phyloP scores from a whole-genome alignment of 495 filamentous ascomycete genomes.

The Tetracladium marchalianum region DNA sequence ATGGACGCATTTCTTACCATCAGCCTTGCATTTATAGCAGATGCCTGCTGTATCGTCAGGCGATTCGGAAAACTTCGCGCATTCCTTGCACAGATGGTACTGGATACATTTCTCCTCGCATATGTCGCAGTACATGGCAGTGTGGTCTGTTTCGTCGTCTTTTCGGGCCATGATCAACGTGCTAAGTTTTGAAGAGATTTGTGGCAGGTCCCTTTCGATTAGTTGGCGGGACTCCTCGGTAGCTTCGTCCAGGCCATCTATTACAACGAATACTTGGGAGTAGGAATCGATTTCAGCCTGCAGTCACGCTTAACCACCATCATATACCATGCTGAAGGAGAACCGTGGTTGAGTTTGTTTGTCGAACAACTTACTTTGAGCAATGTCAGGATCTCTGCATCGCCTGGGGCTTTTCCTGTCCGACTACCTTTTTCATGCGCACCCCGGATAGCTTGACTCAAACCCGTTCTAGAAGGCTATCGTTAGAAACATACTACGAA shows the following conservation, averaged over 20 bases:
- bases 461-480: neutral
- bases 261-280: conserved; percentile 3
- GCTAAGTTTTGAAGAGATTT: conserved; percentile 3
- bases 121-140: conserved; percentile 2
- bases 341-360: too few relatives aligned
- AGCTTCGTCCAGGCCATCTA: conserved; percentile 9
- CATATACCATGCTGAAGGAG: too few relatives aligned
- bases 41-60: neutral
- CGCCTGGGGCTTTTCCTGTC: neutral
- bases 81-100: conserved; percentile 3
- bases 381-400: too few relatives aligned
- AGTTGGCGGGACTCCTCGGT: conserved; percentile 4
- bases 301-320: neutral
- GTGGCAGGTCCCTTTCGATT: conserved; percentile 2
- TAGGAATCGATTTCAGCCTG: neutral
- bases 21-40: conserved; percentile 3
- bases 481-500: too few relatives aligned
- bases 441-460: conserved; percentile 1
- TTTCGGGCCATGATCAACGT: conserved; percentile 7
- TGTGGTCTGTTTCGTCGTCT: neutral
- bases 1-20: neutral
- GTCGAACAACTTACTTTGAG: too few relatives aligned
- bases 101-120: neutral
- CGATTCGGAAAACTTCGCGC: neutral
- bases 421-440: conserved; percentile 10